Percentiles rank a stretch among this genome's conserved stretches.
Evolutionary conservation across 2,329 filamentous ascomycete species (phyloP).

Genomic region (Fusarium circinatum): DNA sequence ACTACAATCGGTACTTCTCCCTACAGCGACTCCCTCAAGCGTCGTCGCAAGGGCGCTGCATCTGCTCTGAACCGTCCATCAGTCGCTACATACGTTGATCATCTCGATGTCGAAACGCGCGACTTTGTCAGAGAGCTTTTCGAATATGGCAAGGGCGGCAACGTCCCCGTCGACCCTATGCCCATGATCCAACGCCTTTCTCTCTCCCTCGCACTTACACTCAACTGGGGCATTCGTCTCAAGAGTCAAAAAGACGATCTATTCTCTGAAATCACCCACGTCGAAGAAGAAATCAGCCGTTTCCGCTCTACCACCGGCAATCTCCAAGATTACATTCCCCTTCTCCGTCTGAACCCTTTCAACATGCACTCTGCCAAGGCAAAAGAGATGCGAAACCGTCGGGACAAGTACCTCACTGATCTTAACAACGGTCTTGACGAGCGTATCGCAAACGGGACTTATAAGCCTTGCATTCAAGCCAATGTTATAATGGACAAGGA

Average conservation of each 20-base stretch:
- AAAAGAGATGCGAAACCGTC: constrained; percentile 66
- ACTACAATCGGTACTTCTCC: constrained; percentile 76
- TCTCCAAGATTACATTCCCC: constrained; percentile 69
- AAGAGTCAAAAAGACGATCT: constrained; percentile 66
- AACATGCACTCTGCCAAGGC: constrained; percentile 67
- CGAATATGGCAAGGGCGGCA: constrained; percentile 65
- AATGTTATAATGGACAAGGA: constrained; percentile 74
- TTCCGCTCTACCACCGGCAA: constrained; percentile 70
- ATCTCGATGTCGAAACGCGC: constrained; percentile 70
- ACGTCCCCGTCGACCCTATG: constrained; percentile 69
- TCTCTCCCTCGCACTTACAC: constrained; percentile 69
- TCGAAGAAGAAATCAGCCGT: constrained; percentile 68
- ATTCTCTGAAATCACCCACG: constrained; percentile 71
- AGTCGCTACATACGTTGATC: constrained; percentile 69
- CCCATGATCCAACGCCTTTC: constrained; percentile 74
- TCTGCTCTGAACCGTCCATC: constrained; percentile 73
- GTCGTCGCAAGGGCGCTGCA: constrained; percentile 71
- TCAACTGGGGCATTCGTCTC: constrained; percentile 74
- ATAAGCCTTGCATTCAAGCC: constrained; percentile 73
- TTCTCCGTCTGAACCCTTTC: constrained; percentile 69
- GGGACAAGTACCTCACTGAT: constrained; percentile 68
- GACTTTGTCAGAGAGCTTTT: constrained; percentile 71
- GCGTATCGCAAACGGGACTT: constrained; percentile 67
- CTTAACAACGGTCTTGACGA: constrained; percentile 69
- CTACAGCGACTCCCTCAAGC: constrained; percentile 72